Conservation (phyloP, 805 yeast species). For the Spencermartinsiella europaea region DNA sequence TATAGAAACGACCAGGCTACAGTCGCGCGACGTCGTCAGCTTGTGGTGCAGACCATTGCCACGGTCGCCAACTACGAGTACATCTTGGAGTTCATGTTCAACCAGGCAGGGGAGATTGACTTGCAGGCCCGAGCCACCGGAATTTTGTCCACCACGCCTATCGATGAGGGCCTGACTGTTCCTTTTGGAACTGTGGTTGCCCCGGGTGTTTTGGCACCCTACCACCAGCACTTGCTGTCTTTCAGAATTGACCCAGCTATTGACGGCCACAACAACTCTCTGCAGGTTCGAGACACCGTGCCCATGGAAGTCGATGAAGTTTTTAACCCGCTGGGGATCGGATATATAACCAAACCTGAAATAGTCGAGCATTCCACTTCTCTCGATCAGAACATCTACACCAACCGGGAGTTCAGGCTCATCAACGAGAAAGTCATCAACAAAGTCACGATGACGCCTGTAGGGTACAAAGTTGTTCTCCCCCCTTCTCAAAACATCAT, state of each 20-base stretch:
- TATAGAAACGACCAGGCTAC: constrained; percentile 76
- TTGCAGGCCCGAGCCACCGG: constrained; percentile 78
- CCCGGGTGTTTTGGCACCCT: constrained; percentile 78
- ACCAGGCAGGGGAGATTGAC: constrained; percentile 80
- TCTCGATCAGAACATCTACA: constrained; percentile 56
- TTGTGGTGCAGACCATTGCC: constrained; percentile 73
- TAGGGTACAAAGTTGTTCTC: constrained; percentile 71
- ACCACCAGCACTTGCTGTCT: constrained; percentile 80
- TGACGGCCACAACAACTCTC: constrained; percentile 76
- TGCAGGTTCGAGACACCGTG: constrained; percentile 52
- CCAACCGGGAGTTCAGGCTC: constrained; percentile 49
- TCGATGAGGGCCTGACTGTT: constrained; percentile 59
- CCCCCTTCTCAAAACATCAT: constrained; percentile 67
- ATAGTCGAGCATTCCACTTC: constrained; percentile 61
- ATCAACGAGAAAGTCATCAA: constrained; percentile 66
- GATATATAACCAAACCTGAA: constrained; percentile 57
- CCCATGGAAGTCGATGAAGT: constrained; percentile 61
- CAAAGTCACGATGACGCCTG: constrained; percentile 68
- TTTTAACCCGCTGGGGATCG: constrained; percentile 73
- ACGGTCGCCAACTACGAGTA: constrained; percentile 86
- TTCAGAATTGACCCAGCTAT: constrained; percentile 75
- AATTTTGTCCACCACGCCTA: constrained; percentile 67
- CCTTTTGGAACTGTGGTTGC: constrained; percentile 81
- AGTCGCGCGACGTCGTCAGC: constrained; percentile 68
- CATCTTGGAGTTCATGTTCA: constrained; percentile 76